These are phyloP conservation scores for Paecilomyces niveus DNA, from an alignment of 2,329 filamentous ascomycete genomes.

Conservation along the genomic window DNA sequence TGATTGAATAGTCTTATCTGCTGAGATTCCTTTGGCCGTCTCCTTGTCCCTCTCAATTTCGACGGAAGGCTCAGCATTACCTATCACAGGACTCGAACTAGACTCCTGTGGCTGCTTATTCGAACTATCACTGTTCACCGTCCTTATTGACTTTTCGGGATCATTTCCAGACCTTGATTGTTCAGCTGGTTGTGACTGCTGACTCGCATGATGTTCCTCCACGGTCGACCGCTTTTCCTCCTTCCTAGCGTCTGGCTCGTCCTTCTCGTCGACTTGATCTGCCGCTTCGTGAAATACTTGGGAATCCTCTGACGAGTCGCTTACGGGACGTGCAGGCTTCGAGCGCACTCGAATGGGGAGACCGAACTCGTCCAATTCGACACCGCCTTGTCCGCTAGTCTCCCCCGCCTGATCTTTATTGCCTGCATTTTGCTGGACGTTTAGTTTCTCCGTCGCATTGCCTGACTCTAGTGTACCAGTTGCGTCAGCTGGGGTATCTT, in stretches of 20 bases:
- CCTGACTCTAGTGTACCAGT: background rate
- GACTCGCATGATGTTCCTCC: background rate
- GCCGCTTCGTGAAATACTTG: conserved; percentile 15
- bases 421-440: background rate
- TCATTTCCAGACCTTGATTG: background rate
- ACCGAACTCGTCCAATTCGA: conserved; percentile 32
- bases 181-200: background rate
- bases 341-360: conserved; percentile 26
- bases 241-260: background rate
- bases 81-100: background rate
- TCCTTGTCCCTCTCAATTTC: background rate
- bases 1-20: background rate
- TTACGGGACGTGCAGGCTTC: conserved; percentile 9
- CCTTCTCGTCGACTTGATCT: conserved; percentile 2
- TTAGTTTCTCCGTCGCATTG: background rate
- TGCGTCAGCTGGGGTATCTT: background rate
- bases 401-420: background rate
- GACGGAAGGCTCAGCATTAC: background rate
- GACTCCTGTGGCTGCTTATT: background rate
- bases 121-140: background rate
- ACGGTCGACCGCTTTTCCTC: background rate
- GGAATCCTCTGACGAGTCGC: conserved; percentile 9
- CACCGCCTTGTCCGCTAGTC: conserved; percentile 1
- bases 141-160: background rate
- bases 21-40: background rate